These are phyloP conservation scores for Cyclotella kingstonii DNA, from an alignment of 108 stramenopile genomes.

Conservation along the genomic window DNA sequence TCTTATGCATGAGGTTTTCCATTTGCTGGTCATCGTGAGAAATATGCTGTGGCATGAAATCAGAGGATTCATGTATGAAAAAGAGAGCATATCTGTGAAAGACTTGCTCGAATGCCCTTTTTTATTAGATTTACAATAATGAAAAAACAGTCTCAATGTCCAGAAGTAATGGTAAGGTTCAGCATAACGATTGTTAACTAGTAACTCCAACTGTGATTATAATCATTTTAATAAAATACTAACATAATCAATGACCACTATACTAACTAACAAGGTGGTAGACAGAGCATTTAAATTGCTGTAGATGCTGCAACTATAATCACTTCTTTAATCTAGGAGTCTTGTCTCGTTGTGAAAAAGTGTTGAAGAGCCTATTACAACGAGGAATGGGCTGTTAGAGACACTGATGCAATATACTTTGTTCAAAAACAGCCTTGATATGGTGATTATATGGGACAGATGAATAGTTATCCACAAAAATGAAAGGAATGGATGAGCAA, in stretches of 20 bases:
- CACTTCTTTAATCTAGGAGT: background rate
- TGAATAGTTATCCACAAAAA: background rate
- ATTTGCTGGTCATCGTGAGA: too few relatives aligned
- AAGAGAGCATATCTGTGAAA: too few relatives aligned
- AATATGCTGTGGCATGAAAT: too few relatives aligned
- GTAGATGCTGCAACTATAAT: background rate
- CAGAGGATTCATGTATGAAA: too few relatives aligned
- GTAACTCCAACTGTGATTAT: background rate
- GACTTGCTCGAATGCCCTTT: too few relatives aligned
- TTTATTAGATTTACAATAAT: too few relatives aligned
- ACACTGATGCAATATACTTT: background rate
- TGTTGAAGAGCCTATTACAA: background rate
- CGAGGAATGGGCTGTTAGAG: background rate
- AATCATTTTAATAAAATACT: too few relatives aligned
- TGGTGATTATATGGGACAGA: background rate
- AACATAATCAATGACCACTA: too few relatives aligned
- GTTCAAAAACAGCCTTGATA: background rate
- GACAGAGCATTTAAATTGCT: too few relatives aligned
- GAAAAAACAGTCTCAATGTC: background rate
- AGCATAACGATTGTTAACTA: background rate
- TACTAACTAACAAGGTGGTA: too few relatives aligned
- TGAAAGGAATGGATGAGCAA: background rate
- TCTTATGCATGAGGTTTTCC: too few relatives aligned
- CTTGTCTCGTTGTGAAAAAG: background rate
- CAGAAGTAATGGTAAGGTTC: background rate